Evolutionary conservation across 1,284 basidiomycete genomes (phyloP), one percentile per base, ranked within the genome.

Genomic region (Apiotrichum sp.): DNA sequence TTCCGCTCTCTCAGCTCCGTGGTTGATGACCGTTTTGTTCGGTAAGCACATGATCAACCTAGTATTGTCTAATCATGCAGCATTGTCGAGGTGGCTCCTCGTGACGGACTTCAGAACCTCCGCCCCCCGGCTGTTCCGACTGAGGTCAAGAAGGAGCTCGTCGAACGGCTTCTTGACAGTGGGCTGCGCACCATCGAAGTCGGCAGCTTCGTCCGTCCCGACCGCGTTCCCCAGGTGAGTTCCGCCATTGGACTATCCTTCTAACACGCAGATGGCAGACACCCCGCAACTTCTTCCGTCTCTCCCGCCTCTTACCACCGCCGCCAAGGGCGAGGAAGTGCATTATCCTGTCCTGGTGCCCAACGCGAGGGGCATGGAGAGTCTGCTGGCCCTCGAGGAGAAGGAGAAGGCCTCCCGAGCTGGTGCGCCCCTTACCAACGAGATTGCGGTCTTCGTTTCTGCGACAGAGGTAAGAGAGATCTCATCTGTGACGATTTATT

Each of bases 41-140:
- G 51, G 51, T 53, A 16, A 44, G 51, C 16, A 14, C 16, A 38
- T 7, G 3, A 6, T 13, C 10, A 14, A 16, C 40, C 11, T 3
- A 31, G 14, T 4, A 14, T 29, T 8, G 13, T 6, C 31, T 45
- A 22, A 31, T 36, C 4, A 22, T 7, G 3, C 11, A 71, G 82
- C 55, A 88, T 97, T 47, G 88, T 98, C 53, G 93, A 97, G 76
- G 92, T 96, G 4, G 89, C 89, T 0, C 89, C 93, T 1, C 80
- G 93, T 29, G 93, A 97, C 74, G 93, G 93, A 0, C 79, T 98
- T 13, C 93, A 97, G 78, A 97, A 97, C 70, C 89, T 97, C 69
- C 85, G 86, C 62, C 80, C 80, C 0, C 58, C 74, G 2, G 78
- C 85, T 7, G 85, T 95, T 3, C 81, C 88, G 4, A 84, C 85